Percentiles rank a stretch among this genome's conserved stretches.
phyloP scores from a whole-genome alignment of 2,329 filamentous ascomycete genomes.

The Talaromyces sp. region DNA sequence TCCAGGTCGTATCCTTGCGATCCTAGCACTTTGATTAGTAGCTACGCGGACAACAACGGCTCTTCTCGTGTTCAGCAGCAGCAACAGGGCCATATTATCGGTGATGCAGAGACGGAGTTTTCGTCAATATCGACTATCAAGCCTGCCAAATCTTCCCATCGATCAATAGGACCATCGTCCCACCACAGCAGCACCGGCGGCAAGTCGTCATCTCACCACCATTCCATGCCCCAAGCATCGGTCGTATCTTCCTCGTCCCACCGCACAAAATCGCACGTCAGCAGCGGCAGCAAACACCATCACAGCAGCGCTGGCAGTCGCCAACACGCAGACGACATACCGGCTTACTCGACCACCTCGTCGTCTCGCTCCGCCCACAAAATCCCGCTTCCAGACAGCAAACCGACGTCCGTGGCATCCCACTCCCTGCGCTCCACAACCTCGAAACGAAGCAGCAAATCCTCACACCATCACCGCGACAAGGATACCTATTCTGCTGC shows the following conservation, averaged over 20 bases:
- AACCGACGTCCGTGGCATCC: constrained; percentile 17
- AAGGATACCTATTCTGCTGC: constrained; percentile 10
- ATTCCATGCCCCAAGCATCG: background rate
- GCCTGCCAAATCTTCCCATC: constrained; percentile 21
- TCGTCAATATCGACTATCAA: constrained; percentile 34
- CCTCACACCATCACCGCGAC: background rate
- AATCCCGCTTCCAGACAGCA: constrained; percentile 30
- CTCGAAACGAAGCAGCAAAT: constrained; percentile 10
- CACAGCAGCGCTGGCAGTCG: background rate
- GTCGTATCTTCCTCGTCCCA: background rate
- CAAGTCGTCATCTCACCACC: constrained; percentile 6
- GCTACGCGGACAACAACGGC: constrained; percentile 28
- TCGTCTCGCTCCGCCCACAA: constrained; percentile 31
- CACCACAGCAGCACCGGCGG: background rate
- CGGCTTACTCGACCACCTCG: constrained; percentile 17
- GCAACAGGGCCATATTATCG: constrained; percentile 7
- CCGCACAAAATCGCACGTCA: constrained; percentile 14
- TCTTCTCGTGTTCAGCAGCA: constrained; percentile 1
- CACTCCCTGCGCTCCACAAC: constrained; percentile 16
- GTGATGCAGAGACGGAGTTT: constrained; percentile 24
- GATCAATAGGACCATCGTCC: constrained; percentile 10
- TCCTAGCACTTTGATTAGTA: constrained; percentile 39
- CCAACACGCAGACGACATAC: background rate
- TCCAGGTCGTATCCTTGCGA: constrained; percentile 23
- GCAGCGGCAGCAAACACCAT: background rate